Percentiles rank a stretch among this genome's conserved stretches.
Evolutionary conservation across 2,329 filamentous ascomycete species (phyloP).

Genomic region (Calonectria montana): DNA sequence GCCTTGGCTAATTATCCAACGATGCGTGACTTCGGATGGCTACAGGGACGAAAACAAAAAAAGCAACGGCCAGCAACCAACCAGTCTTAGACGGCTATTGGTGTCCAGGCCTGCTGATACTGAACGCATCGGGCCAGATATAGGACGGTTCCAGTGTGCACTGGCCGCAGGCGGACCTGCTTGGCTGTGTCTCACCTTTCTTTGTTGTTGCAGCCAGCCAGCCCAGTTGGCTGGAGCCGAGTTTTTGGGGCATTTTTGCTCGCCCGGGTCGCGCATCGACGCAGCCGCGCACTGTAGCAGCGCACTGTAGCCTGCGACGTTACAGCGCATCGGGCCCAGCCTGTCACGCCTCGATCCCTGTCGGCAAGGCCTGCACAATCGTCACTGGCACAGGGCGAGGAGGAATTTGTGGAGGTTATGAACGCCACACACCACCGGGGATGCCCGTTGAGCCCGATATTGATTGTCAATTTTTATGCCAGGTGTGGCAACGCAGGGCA

Average conservation of each 20-base stretch:
- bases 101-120: background rate
- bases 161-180: background rate
- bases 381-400: background rate
- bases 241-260: background rate
- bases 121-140: background rate
- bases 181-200: constrained; percentile 1
- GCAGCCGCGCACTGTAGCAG: constrained; percentile 5
- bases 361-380: background rate
- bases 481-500: constrained; percentile 9
- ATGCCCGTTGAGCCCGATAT: constrained; percentile 20
- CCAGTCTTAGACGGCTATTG: background rate
- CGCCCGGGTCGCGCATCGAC: background rate
- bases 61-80: background rate
- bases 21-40: background rate
- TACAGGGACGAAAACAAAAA: background rate
- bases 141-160: background rate
- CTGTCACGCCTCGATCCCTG: constrained; percentile 11
- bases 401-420: constrained; percentile 2
- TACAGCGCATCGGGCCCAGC: constrained; percentile 23
- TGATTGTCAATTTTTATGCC: constrained; percentile 10
- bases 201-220: background rate
- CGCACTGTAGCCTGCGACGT: constrained; percentile 26
- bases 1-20: background rate
- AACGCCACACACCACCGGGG: background rate
- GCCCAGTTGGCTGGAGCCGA: background rate